These are phyloP conservation scores for Pseudocercospora pini-densiflorae DNA, from an alignment of 2,329 filamentous ascomycete genomes.

Conservation along the genomic window DNA sequence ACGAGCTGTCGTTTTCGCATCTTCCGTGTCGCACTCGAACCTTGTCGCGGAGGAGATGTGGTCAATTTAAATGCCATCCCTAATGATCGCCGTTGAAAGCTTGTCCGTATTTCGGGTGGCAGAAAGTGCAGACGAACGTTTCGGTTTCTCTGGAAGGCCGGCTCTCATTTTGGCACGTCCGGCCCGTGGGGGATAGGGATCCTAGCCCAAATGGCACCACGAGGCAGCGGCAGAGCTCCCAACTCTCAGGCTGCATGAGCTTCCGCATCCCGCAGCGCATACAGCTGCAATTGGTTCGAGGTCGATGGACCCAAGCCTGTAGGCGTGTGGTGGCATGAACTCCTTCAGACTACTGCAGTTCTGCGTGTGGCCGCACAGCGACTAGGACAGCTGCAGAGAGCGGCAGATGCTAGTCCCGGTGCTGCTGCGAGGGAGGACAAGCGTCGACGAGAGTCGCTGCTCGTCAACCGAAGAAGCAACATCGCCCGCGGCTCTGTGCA, in stretches of 20 bases:
- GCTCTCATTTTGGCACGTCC: constrained; percentile 15
- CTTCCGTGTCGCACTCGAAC: not conserved
- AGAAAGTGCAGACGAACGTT: not conserved
- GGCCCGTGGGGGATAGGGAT: constrained; percentile 5
- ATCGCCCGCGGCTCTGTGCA: not conserved
- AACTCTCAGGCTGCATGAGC: constrained; percentile 2
- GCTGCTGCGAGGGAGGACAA: not conserved
- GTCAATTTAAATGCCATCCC: not conserved
- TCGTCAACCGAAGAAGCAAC: too few species aligned
- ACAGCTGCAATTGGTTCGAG: constrained; percentile 13
- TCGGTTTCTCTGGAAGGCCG: not conserved
- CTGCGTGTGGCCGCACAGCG: not conserved
- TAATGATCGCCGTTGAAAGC: constrained; percentile 1
- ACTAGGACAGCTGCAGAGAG: constrained; percentile 5
- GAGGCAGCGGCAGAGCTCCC: constrained; percentile 7
- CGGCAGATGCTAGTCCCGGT: not conserved
- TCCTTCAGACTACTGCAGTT: not conserved
- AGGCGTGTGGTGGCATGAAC: constrained; percentile 15
- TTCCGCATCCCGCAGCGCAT: constrained; percentile 4
- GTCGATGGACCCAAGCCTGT: not conserved
- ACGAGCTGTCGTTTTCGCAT: constrained; percentile 2
- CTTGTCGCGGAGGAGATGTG: constrained; percentile 1
- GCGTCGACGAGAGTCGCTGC: too few species aligned
- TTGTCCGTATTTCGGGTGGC: not conserved
- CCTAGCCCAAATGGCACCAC: constrained; percentile 2